Evolutionary conservation across 371 early-diverging fungal genomes (phyloP).

Genomic region (Zychaea mexicana): DNA sequence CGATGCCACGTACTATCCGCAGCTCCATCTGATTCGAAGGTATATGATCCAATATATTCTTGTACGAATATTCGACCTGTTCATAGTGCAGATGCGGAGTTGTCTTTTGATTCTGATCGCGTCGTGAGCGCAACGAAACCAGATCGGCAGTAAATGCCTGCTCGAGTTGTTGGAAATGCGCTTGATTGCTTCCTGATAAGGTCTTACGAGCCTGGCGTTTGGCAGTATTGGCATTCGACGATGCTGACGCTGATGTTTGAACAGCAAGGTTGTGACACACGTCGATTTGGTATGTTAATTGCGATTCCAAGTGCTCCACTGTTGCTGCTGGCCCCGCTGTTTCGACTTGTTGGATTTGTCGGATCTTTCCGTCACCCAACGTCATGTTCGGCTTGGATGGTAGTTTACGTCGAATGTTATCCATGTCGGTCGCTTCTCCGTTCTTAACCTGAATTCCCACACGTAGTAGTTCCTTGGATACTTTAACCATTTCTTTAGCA

Average conservation of each 20-base stretch:
- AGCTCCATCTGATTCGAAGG: conserved; percentile 71
- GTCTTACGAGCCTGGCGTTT: conserved; percentile 11
- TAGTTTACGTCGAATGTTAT: conserved; percentile 24
- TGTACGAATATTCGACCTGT: conserved; percentile 61
- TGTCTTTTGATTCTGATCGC: conserved; percentile 28
- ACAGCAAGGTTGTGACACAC: conserved; percentile 63
- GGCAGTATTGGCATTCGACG: conserved; percentile 2
- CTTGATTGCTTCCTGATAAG: conserved; percentile 11
- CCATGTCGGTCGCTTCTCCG: conserved; percentile 27
- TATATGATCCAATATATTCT: conserved; percentile 59
- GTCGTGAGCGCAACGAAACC: conserved; percentile 52
- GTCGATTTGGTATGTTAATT: conserved; percentile 63
- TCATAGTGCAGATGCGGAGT: conserved; percentile 64
- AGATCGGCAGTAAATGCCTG: conserved; percentile 62
- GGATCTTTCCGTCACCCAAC: conserved; percentile 38
- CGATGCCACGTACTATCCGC: conserved; percentile 54
- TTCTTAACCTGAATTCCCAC: conserved; percentile 39
- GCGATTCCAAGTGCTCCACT: conserved; percentile 49
- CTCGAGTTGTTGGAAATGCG: conserved; percentile 55
- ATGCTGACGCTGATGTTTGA: conserved; percentile 33
- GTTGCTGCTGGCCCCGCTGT: conserved; percentile 17
- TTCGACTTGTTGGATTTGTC: conserved; percentile 21
- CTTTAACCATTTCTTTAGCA: conserved; percentile 61
- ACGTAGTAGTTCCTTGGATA: conserved; percentile 45
- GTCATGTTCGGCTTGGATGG: conserved; percentile 44